Conservation (phyloP, 148 eudicot species). For the Mesembryanthemum crystallinum region DNA sequence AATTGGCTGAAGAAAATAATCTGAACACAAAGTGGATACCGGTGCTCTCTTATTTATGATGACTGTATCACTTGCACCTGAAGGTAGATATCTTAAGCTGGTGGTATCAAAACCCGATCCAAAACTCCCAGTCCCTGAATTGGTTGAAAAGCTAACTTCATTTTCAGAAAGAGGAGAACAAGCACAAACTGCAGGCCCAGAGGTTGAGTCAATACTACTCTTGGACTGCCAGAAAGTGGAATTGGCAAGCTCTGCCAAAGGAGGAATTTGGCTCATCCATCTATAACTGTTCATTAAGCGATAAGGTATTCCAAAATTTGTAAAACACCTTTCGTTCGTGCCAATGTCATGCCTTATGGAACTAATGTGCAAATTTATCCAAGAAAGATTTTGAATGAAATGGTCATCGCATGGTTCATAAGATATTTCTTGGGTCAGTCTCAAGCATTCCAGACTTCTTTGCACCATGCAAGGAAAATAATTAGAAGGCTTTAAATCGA, state of each 20-base stretch:
- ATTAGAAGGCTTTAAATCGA: slow-evolving; percentile 26
- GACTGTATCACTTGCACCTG: slow-evolving; percentile 15
- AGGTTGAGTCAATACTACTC: slow-evolving; percentile 22
- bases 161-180: slow-evolving; percentile 21
- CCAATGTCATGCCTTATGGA: slow-evolving; percentile 15
- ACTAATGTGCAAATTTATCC: slow-evolving; percentile 25
- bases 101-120: slow-evolving; percentile 21
- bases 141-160: slow-evolving; percentile 20
- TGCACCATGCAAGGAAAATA: slow-evolving; percentile 30
- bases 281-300: slow-evolving; percentile 35
- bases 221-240: slow-evolving; percentile 20
- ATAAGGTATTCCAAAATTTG: slow-evolving; percentile 22
- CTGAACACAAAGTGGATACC: slow-evolving; percentile 32
- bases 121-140: slow-evolving; percentile 21
- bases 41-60: slow-evolving; percentile 12
- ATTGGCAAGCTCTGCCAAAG: slow-evolving; percentile 26
- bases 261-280: slow-evolving; percentile 45
- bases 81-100: slow-evolving; percentile 21
- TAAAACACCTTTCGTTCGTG: slow-evolving; percentile 27
- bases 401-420: slow-evolving; percentile 34
- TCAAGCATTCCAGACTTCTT: slow-evolving; percentile 30
- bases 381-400: slow-evolving; percentile 19
- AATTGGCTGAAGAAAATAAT: slow-evolving; percentile 27
- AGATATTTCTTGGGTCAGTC: slow-evolving; percentile 28
- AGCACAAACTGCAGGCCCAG: slow-evolving; percentile 20